These are phyloP conservation scores for Kodamaea neixiangensis DNA, from an alignment of 805 yeast species.

Conservation along the genomic window DNA sequence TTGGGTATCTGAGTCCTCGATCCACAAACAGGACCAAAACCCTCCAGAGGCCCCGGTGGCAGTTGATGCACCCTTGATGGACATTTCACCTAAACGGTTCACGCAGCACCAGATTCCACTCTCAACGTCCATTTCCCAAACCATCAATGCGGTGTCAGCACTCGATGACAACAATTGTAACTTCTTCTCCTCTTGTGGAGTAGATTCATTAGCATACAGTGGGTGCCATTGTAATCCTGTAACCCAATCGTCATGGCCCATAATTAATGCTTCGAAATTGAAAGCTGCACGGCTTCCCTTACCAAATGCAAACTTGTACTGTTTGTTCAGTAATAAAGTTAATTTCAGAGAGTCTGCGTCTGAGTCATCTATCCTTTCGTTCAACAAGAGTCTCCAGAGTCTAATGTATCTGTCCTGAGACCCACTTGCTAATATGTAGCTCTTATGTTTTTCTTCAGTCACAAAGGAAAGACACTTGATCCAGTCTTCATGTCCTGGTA, in stretches of 20 bases:
- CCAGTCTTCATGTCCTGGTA: constrained; percentile 98
- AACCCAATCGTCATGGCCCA: constrained; percentile 99
- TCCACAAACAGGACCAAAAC: constrained; percentile 71
- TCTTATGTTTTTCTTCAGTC: constrained; percentile 46
- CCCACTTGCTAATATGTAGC: constrained; percentile 77
- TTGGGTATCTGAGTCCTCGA: constrained; percentile 35
- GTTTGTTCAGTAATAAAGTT: constrained; percentile 66
- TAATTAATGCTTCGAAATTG: constrained; percentile 85
- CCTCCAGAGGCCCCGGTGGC: constrained; percentile 93
- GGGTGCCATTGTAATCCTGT: constrained; percentile 84
- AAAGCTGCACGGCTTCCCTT: constrained; percentile 49
- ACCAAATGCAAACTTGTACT: constrained; percentile 55
- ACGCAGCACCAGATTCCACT: constrained; percentile 91
- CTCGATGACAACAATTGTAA: constrained; percentile 76
- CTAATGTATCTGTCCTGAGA: constrained; percentile 92
- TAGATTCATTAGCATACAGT: constrained; percentile 5
- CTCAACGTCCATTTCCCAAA: constrained; percentile 85
- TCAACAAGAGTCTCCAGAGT: constrained; percentile 73
- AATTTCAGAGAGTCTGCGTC: constrained; percentile 56
- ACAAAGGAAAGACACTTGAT: constrained; percentile 70
- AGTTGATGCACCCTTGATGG: constrained; percentile 95
- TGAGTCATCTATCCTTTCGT: constrained; percentile 50
- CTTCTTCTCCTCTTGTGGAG: constrained; percentile 24
- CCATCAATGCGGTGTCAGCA: constrained; percentile 89
- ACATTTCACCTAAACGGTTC: constrained; percentile 83